A percentile compares a stretch with the other conserved stretches of the same genome.
Evolutionary conservation across 371 early-diverging fungal genomes (phyloP).

Genomic region (Phascolomyces articulosus): DNA sequence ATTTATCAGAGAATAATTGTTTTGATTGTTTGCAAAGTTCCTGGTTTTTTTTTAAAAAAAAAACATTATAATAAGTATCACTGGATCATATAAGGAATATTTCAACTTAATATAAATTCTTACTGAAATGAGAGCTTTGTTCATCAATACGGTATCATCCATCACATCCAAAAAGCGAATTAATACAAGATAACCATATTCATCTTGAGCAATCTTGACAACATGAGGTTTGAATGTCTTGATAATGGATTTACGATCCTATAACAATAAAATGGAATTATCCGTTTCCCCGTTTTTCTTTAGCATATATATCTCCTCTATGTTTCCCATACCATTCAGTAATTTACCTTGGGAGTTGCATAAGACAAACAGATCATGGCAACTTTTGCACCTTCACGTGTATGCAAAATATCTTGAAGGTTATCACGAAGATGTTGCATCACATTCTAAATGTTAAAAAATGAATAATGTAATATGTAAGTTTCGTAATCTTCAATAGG

Average conservation of each 20-base stretch:
- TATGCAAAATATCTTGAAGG: conserved; percentile 87
- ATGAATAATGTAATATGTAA: not conserved
- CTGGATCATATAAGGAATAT: no score
- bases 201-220: conserved; percentile 83
- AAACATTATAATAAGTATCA: not conserved
- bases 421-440: conserved; percentile 83
- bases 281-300: not conserved
- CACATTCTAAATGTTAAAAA: conserved; percentile 46
- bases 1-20: conserved; percentile 69
- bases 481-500: no score
- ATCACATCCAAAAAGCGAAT: conserved; percentile 84
- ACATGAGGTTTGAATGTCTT: conserved; percentile 87
- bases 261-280: conserved; percentile 24
- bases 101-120: not conserved
- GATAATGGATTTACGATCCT: conserved; percentile 91
- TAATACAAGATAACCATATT: conserved; percentile 89
- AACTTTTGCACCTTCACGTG: conserved; percentile 86
- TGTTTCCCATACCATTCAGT: not conserved
- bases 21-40: conserved; percentile 59
- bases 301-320: not conserved
- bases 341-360: conserved; percentile 68
- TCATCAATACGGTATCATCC: conserved; percentile 93
- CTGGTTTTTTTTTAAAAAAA: conserved; percentile 8
- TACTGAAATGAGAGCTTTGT: conserved; percentile 75
- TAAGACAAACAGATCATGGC: conserved; percentile 82